These are phyloP conservation scores for Lactarius sanguifluus DNA, from an alignment of 768 basidiomycete species.

Conservation along the genomic window DNA sequence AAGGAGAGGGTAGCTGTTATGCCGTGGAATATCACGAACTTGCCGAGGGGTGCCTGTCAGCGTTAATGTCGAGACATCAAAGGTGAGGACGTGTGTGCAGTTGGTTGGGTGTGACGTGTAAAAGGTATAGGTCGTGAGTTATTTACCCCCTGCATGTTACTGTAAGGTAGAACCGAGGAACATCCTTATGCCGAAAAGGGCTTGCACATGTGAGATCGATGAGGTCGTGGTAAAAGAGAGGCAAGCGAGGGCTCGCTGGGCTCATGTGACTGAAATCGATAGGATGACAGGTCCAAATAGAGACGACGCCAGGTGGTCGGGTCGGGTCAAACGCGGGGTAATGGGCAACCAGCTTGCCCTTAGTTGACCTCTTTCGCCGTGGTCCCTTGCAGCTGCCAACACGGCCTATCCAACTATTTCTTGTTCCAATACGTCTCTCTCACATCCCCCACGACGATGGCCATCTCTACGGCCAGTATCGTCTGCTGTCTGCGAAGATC, in stretches of 20 bases:
- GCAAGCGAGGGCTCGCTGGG: not conserved
- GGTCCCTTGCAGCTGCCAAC: constrained; percentile 7
- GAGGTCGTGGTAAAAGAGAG: not conserved
- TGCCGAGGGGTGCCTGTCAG: not conserved
- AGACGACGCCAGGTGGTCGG: constrained; percentile 13
- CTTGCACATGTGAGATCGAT: not conserved
- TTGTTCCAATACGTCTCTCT: not conserved
- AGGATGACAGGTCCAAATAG: not conserved
- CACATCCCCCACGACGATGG: constrained; percentile 25
- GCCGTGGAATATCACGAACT: not conserved
- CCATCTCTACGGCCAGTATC: constrained; percentile 18
- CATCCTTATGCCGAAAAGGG: not conserved
- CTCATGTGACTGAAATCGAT: constrained; percentile 24
- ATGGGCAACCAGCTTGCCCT: not conserved
- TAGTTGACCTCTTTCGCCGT: not conserved
- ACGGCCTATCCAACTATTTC: constrained; percentile 10
- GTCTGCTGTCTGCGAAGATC: constrained; percentile 13
- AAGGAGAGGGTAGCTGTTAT: not conserved
- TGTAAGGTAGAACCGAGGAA: not conserved
- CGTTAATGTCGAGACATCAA: not conserved
- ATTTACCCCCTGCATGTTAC: not conserved
- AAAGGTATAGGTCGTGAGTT: not conserved
- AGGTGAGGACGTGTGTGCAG: not conserved
- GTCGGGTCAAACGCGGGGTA: constrained; percentile 25
- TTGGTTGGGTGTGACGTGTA: constrained; percentile 17